These are phyloP conservation scores for Hyphodiscus hymeniophilus DNA, from an alignment of 495 filamentous ascomycete species.

Conservation along the genomic window DNA sequence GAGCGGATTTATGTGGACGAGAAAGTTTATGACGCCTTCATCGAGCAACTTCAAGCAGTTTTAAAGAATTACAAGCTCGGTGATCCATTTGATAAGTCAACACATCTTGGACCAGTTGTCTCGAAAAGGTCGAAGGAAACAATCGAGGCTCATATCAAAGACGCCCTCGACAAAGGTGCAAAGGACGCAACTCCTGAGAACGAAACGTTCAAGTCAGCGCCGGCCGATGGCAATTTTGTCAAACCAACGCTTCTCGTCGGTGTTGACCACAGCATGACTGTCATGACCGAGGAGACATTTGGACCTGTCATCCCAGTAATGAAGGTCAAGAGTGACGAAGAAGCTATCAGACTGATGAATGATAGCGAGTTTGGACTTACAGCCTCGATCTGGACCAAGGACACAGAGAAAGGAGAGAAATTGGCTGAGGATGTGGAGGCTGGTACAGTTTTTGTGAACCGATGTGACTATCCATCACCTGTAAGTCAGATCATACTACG, in stretches of 20 bases:
- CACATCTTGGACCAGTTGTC: slow-evolving; percentile 83
- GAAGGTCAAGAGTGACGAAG: slow-evolving; percentile 76
- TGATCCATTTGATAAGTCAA: slow-evolving; percentile 68
- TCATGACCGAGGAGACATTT: slow-evolving; percentile 96
- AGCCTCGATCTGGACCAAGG: slow-evolving; percentile 97
- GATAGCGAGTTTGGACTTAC: slow-evolving; percentile 92
- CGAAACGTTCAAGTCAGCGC: slow-evolving; percentile 58
- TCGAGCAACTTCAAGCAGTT: slow-evolving; percentile 72
- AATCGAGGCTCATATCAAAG: slow-evolving; percentile 74
- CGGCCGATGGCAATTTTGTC: slow-evolving; percentile 72
- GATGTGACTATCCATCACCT: slow-evolving; percentile 86
- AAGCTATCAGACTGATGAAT: slow-evolving; percentile 85
- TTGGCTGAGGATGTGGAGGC: slow-evolving; percentile 79
- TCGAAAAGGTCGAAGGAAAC: slow-evolving; percentile 64
- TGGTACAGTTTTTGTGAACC: slow-evolving; percentile 94
- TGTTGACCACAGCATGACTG: slow-evolving; percentile 76
- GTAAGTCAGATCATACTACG: slow-evolving; percentile 44
- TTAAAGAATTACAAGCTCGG: slow-evolving; percentile 82
- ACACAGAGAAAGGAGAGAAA: slow-evolving; percentile 65
- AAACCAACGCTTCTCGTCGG: slow-evolving; percentile 74
- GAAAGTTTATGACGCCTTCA: slow-evolving; percentile 69
- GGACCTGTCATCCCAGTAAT: slow-evolving; percentile 91
- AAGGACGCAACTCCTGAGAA: slow-evolving; percentile 77
- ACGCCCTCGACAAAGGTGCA: slow-evolving; percentile 80
- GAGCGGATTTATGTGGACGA: slow-evolving; percentile 91